Evolutionary conservation across 148 eudicot genomes (phyloP), one percentile per base, ranked within the genome.

Genomic region (Nepenthes mirabilis): DNA sequence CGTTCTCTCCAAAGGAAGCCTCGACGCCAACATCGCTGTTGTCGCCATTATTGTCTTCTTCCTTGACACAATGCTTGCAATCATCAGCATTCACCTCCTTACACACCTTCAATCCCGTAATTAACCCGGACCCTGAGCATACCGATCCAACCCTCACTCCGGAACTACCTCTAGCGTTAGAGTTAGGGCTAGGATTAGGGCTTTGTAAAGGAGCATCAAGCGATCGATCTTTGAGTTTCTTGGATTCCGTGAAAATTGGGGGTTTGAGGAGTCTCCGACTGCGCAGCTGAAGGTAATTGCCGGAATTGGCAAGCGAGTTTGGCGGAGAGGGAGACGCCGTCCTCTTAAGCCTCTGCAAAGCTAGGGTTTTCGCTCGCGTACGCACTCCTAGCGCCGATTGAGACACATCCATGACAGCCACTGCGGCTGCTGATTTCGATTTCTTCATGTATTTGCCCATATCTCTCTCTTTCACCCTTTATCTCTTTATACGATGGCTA

Each of bases 361-460:
- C 82, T 50, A 71, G 74, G 67, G 82, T 69, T 66, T 67, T 71
- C 32, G 82, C 82, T 10, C 82, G 69, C 11, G 82, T 79, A 1
- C 65, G 58, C 1, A 79, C 82, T 1, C 82, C 80, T 10, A 69
- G 63, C 55, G 70, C 45, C 11, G 73, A 60, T 52, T 43, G 68
- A 43, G 72, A 48, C 9, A 57, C 67, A 33, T 72, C 76, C 61
- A 65, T 63, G 32, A 57, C 65, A 1, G 70, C 58, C 14, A 68
- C 60, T 33, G 57, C 67, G 10, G 47, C 50, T 34, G 61, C 48
- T 2, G 76, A 47, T 50, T 65, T 68, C 0, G 73, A 47, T 52
- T 66, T 68, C 59, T 61, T 65, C 69, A 58, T 65, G 63, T 74
- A 78, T 62, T 78, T 78, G 1, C 82, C 83, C 82, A 82, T 78